A percentile compares a stretch with the other conserved stretches of the same genome.
phyloP scores from a whole-genome alignment of 768 basidiomycete species.

The Rickenella mellea region DNA sequence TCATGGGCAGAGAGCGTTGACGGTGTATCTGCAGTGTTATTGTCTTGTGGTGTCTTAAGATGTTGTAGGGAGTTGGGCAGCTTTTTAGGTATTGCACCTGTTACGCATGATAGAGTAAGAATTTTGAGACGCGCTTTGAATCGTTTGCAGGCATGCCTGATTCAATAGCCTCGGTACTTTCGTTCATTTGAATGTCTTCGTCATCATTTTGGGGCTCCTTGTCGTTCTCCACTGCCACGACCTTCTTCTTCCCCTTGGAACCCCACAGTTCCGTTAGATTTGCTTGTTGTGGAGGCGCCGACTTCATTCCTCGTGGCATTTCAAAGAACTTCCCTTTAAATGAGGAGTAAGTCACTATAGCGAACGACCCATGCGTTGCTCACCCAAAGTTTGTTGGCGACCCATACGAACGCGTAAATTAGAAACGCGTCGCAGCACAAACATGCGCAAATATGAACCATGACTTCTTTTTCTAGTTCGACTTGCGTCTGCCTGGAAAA shows the following conservation, averaged over 20 bases:
- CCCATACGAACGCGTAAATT: conserved; percentile 34
- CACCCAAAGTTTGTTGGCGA: conserved; percentile 69
- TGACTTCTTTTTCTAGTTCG: too few species aligned
- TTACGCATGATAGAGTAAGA: conserved; percentile 6
- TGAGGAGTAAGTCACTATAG: conserved; percentile 1
- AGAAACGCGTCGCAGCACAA: conserved; percentile 1
- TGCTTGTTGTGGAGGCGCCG: conserved; percentile 67
- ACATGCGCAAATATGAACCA: background rate
- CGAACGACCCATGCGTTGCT: conserved; percentile 5
- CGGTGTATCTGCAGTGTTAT: conserved; percentile 13
- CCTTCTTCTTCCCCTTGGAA: conserved; percentile 22
- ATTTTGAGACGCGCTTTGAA: background rate
- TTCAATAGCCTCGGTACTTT: too few species aligned
- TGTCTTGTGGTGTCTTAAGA: conserved; percentile 30
- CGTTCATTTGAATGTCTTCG: too few species aligned
- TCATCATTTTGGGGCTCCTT: background rate
- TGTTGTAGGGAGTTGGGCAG: conserved; percentile 34
- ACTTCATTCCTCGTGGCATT: conserved; percentile 61
- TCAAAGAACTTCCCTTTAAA: conserved; percentile 63
- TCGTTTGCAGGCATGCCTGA: too few species aligned
- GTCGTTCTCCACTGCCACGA: background rate
- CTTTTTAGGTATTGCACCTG: background rate
- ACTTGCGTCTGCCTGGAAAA: too few species aligned
- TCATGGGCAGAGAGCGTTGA: conserved; percentile 1
- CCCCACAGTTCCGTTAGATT: conserved; percentile 71